Base-by-base conservation (phyloP, 2,329 filamentous ascomycete species). In the Monosporascus sp. region DNA sequence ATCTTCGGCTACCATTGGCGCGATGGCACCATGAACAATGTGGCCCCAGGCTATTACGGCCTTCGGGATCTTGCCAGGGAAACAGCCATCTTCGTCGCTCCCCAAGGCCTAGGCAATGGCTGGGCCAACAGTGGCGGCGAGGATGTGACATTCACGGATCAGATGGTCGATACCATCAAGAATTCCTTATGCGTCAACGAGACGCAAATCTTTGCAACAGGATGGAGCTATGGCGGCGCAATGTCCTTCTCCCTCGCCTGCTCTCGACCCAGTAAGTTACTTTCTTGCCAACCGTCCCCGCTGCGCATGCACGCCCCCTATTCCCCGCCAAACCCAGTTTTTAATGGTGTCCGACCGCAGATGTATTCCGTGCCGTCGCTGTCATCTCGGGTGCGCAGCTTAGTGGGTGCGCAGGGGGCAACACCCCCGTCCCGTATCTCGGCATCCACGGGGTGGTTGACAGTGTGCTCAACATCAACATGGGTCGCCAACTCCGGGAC, bases 161-260 rank as follows among this genome's bases (percentile, higher is more conserved):
- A 61, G 5, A 70, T 77, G 51, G 57, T 75, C 37, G 62, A 67
- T 25, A 64, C 63, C 9, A 62, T 75, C 35, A 68, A 74, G 55
- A 56, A 60, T 7, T 65, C 70, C 27, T 69, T 77, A 39, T 77
- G 75, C 55, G 62, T 77, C 31, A 68, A 78, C 54, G 64, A 71
- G 53, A 64, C 62, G 45, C 67, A 70, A 50, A 67, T 72, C 52
- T 77, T 76, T 61, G 66, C 72, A 22, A 72, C 72, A 1, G 74
- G 73, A n/a, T 77, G 74, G 62, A 73, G 70, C 54, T 76, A 74
- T 58, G 74, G 75, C 38, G 73, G 67, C 39, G 69, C 70, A 45
- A 76, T 77, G 71, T 68, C 66, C 5, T 73, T 67, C 60, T 65
- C 69, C 1, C 60, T 76, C 14, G 74, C 74, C 3, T 77, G 74